Conservation (phyloP, 2,329 filamentous ascomycete species). For the Fusarium armeniacum region DNA sequence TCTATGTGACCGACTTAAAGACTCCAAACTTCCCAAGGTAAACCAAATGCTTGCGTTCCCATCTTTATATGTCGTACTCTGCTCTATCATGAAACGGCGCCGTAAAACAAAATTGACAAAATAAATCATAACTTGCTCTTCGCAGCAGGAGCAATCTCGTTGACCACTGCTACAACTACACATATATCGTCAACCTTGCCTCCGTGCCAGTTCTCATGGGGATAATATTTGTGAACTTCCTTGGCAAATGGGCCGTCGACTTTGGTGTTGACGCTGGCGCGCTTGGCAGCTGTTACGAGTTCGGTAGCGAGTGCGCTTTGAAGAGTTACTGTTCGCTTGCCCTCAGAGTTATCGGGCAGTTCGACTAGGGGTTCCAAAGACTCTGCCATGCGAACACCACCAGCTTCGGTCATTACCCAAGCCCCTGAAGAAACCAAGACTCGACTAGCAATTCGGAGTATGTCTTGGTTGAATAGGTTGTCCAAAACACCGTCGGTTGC, state of each 20-base stretch:
- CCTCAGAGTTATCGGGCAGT: constrained; percentile 47
- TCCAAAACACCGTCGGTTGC: constrained; percentile 97
- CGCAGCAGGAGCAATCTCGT: constrained; percentile 65
- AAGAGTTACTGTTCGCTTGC: constrained; percentile 65
- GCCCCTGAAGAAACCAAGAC: constrained; percentile 81
- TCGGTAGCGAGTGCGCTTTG: constrained; percentile 84
- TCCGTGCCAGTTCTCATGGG: constrained; percentile 87
- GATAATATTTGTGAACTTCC: constrained; percentile 90
- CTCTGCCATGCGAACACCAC: constrained; percentile 74
- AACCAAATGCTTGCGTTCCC: constrained; percentile 48
- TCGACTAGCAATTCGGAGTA: constrained; percentile 82
- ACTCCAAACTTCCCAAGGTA: constrained; percentile 49
- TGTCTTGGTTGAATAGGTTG: constrained; percentile 92
- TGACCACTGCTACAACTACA: constrained; percentile 82
- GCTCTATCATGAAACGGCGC: constrained; percentile 46
- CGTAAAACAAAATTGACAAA: constrained; percentile 28
- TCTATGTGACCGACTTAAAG: constrained; percentile 43
- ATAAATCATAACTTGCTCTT: constrained; percentile 55
- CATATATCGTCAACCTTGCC: constrained; percentile 98
- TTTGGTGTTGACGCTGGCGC: constrained; percentile 83
- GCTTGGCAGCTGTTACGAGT: constrained; percentile 85
- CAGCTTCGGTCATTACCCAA: constrained; percentile 74
- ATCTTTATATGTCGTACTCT: constrained; percentile 45
- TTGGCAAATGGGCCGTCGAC: constrained; percentile 94
- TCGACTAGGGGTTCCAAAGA: constrained; percentile 64